Base-by-base conservation (phyloP, 208 protist genomes). In the Blechomonas ayalai region DNA sequence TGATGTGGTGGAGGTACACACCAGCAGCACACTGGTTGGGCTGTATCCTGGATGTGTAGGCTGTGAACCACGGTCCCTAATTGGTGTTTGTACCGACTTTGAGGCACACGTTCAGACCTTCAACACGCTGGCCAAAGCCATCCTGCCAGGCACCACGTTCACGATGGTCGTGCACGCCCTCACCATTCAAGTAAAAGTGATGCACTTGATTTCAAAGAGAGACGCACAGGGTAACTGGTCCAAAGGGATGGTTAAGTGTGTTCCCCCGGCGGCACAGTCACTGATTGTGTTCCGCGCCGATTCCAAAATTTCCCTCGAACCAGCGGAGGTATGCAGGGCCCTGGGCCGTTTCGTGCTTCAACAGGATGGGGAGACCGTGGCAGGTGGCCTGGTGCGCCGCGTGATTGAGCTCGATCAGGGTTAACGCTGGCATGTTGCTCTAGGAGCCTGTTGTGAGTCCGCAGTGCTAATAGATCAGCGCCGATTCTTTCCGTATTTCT, bases 221-320 rank as follows among this genome's bases (percentile, higher is more conserved):
- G 63, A 87, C 36, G 4, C 27, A 10, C 65, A 62, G 31, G 84
- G 84, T 1, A 52, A 32, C n/a, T 92, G 84, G 77, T 83, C 70
- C 13, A 81, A 67, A 29, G 79, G 80, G 7, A 89, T 92, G 79
- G 84, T 92, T 25, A 92, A 92, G 65, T 87, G 79, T 34, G 59
- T 92, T 28, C 71, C 79, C 10, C 67, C 76, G 36, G 49, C 37
- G 0, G 49, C 79, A 9, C 84, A 92, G 67, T 75, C 79, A 24
- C 25, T 87, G 33, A 67, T 89, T 35, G 27, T 82, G n/a, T 71
- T 92, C 29, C 66, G 68, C 25, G 44, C 67, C 1, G 71, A 75
- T 22, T 32, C 26, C 13, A 73, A 73, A 20, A 52, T 92, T 24
- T 73, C 76, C 8, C 44, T 87, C 16, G 79, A 87, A 44, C 49